Evolutionary conservation across 805 yeast species (phyloP).

Genomic region (Clavispora carvajalis): DNA sequence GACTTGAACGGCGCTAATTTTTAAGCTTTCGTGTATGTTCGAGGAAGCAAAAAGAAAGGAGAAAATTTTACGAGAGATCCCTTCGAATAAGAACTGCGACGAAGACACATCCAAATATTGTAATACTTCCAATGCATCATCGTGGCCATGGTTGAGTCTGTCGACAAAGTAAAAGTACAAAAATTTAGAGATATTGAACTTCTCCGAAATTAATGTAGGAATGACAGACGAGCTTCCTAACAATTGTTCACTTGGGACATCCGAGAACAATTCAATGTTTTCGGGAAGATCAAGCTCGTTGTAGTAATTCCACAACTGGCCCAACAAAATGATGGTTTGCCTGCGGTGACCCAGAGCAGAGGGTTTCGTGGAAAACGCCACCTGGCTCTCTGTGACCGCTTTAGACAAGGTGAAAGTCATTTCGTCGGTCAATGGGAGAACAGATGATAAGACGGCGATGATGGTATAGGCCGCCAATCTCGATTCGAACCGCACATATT

Average conservation of each 20-base stretch:
- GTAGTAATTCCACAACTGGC: conserved; percentile 35
- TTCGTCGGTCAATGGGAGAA: conserved; percentile 50
- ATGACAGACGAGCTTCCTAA: conserved; percentile 7
- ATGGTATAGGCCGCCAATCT: conserved; percentile 83
- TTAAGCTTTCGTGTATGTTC: conserved; percentile 3
- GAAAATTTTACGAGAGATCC: conserved; percentile 11
- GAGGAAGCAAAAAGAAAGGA: background rate
- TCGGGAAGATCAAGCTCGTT: conserved; percentile 7
- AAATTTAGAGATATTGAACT: conserved; percentile 28
- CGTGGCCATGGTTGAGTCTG: conserved; percentile 14
- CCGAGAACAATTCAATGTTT: background rate
- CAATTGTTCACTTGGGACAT: conserved; percentile 8
- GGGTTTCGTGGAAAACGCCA: conserved; percentile 14
- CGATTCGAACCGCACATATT: conserved; percentile 41
- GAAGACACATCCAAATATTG: conserved; percentile 17
- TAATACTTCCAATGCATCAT: conserved; percentile 19
- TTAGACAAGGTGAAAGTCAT: conserved; percentile 29
- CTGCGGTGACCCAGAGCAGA: conserved; percentile 10
- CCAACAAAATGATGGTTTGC: conserved; percentile 35
- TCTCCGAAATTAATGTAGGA: conserved; percentile 17
- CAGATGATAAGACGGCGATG: conserved; percentile 69
- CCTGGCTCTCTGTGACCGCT: conserved; percentile 24
- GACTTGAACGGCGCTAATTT: background rate
- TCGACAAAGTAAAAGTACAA: conserved; percentile 25
- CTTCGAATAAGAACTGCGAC: conserved; percentile 13